These are phyloP conservation scores for Pyrenophora seminiperda DNA, from an alignment of 2,329 filamentous ascomycete species.

Conservation along the genomic window DNA sequence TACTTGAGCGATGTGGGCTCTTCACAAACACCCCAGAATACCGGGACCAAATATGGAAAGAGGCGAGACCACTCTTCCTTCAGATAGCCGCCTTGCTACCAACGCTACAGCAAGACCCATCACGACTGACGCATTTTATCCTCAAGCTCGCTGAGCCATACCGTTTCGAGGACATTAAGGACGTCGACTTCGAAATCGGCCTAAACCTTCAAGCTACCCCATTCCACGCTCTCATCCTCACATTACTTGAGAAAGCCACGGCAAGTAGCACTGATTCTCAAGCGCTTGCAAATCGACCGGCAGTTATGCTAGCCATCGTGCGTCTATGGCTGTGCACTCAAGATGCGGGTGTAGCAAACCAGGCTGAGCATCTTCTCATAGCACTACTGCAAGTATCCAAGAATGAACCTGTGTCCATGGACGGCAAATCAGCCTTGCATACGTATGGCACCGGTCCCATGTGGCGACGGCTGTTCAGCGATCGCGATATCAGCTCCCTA, in stretches of 20 bases:
- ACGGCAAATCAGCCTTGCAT: conserved; percentile 30
- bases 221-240: conserved; percentile 62
- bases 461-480: conserved; percentile 66
- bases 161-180: conserved; percentile 49
- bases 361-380: conserved; percentile 59
- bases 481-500: conserved; percentile 62
- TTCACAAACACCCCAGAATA: conserved; percentile 45
- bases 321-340: conserved; percentile 63
- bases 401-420: conserved; percentile 50
- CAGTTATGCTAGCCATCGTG: conserved; percentile 61
- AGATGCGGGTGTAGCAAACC: conserved; percentile 61
- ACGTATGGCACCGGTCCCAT: conserved; percentile 51
- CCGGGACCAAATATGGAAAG: conserved; percentile 30
- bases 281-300: conserved; percentile 61
- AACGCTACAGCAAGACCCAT: conserved; percentile 62
- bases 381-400: conserved; percentile 57
- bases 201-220: conserved; percentile 55
- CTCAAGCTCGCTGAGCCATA: conserved; percentile 55
- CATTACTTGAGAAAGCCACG: conserved; percentile 62
- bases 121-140: conserved; percentile 59
- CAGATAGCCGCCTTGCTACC: conserved; percentile 59
- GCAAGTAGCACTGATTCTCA: conserved; percentile 59
- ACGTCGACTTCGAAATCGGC: conserved; percentile 61
- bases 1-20: conserved; percentile 58
- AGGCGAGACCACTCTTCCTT: conserved; percentile 45